phyloP scores from a whole-genome alignment of 2,329 filamentous ascomycete species.

The Pseudogymnoascus sp. region DNA sequence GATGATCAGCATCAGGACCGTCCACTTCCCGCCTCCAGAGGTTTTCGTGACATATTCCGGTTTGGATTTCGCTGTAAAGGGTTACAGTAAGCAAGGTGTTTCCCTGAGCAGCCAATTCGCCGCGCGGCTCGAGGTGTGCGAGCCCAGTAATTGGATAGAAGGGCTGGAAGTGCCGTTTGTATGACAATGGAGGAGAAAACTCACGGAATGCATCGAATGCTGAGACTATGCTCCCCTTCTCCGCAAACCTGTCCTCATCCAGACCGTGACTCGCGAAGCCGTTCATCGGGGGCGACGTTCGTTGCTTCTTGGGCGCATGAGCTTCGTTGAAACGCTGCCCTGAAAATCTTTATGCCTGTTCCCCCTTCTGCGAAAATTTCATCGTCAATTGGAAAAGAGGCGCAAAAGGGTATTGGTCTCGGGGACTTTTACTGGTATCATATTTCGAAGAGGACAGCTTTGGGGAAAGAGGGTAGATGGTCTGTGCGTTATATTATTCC shows the following conservation, averaged over 20 bases:
- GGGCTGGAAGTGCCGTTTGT: neutral
- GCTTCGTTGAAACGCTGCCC: constrained; percentile 10
- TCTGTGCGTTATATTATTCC: constrained; percentile 3
- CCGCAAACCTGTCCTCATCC: constrained; percentile 74
- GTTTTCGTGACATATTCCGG: constrained; percentile 83
- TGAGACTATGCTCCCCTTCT: constrained; percentile 61
- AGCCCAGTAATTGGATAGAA: neutral
- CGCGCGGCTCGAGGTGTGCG: neutral
- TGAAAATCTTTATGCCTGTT: neutral
- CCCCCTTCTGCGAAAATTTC: neutral
- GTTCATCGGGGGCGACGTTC: constrained; percentile 50
- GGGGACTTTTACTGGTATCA: constrained; percentile 7
- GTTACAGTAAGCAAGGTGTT: constrained; percentile 4
- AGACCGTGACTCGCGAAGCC: constrained; percentile 65
- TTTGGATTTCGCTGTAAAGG: constrained; percentile 77
- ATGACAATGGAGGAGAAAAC: constrained; percentile 33
- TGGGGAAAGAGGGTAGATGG: constrained; percentile 14
- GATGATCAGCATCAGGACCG: constrained; percentile 69
- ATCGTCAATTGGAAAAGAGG: constrained; percentile 1
- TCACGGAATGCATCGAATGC: constrained; percentile 97
- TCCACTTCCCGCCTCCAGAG: constrained; percentile 87
- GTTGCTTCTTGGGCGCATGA: constrained; percentile 11
- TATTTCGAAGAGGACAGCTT: constrained; percentile 16
- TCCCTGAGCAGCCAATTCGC: neutral
- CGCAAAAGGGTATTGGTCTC: constrained; percentile 7